Evolutionary conservation across 2,329 filamentous ascomycete genomes (phyloP), one percentile per base, ranked within the genome.

Genomic region (Diaporthe australafricana): DNA sequence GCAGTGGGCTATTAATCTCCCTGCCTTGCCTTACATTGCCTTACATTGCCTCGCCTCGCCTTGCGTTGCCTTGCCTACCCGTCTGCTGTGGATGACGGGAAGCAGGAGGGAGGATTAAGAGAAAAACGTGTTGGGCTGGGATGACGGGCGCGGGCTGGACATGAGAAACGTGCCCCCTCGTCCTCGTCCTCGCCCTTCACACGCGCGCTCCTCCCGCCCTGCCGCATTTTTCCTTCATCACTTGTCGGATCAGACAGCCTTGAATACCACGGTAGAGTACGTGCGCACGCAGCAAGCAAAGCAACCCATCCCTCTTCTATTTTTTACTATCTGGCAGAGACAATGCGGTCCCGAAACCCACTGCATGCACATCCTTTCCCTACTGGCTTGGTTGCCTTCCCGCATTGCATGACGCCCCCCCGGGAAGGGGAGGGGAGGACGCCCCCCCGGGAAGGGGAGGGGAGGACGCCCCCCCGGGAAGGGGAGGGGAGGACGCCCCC

Each of bases 11-110:
- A n/a, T n/a, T n/a, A n/a, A n/a, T n/a, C n/a, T n/a, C 6, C 25
- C 20, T 47, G 16, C 14, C 67, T 67, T 71, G 45, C 57, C 32
- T 45, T 68, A 32, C 62, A 14, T 66, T 57, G 70, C 53, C 45
- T 63, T 12, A 35, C 63, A 25, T 55, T 52, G 53, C 66, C 65
- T 52, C 68, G 70, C 70, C 32, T 67, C n/a, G 70, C 53, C 45
- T 63, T 12, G 47, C 63, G 27, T 55, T 52, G 53, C 66, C 65
- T 52, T 71, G 70, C 70, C 32, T 67, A 68, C 50, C 68, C 71
- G 71, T 47, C 68, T 68, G 68, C 66, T 70, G 71, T 73, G 71
- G 66, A 71, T 47, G 56, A 68, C 53, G 63, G 68, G 69, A 71
- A 55, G 48, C 38, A 66, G 35, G 32, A 5, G 9, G 5, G 32